Conservation (phyloP, 129 eudicot genomes). For the Cynara cardunculus region DNA sequence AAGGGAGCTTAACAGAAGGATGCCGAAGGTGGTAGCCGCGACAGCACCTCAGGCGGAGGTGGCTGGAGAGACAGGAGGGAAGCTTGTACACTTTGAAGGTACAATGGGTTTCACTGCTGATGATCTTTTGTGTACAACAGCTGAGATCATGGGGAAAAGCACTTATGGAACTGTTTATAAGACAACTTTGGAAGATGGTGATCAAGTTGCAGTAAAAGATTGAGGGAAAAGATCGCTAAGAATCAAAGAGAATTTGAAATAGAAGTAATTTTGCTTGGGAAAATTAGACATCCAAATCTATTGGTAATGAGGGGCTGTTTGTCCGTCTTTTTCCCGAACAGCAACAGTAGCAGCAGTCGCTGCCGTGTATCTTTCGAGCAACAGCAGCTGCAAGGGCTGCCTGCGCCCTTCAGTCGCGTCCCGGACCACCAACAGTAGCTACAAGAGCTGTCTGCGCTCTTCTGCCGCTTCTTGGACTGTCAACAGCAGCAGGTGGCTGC, state of each 20-base stretch:
- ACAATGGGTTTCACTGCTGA: conserved; percentile 82
- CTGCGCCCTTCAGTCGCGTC: too few species aligned
- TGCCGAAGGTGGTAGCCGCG: conserved; percentile 13
- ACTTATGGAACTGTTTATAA: conserved; percentile 90
- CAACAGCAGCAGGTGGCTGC: too few species aligned
- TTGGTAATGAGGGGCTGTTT: conserved; percentile 82
- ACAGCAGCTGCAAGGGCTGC: too few species aligned
- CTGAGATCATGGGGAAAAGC: conserved; percentile 91
- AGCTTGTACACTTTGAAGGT: conserved; percentile 86
- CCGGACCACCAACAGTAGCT: too few species aligned
- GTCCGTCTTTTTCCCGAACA: too few species aligned
- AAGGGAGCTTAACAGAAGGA: conserved; percentile 29
- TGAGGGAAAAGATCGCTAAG: conserved; percentile 74
- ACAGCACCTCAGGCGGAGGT: conserved; percentile 52
- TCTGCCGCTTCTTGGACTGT: too few species aligned
- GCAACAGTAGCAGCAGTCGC: too few species aligned
- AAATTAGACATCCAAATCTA: conserved; percentile 73
- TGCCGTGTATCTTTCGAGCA: too few species aligned
- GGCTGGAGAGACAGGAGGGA: conserved; percentile 73
- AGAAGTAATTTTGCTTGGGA: conserved; percentile 72
- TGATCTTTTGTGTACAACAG: conserved; percentile 85
- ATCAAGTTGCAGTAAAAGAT: conserved; percentile 80
- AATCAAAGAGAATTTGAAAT: conserved; percentile 72
- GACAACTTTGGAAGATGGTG: conserved; percentile 82
- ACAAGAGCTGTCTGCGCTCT: too few species aligned